Percentiles rank a stretch among this genome's conserved stretches.
phyloP scores from a whole-genome alignment of 2,329 filamentous ascomycete genomes.

The Aspergillus luchuensis region DNA sequence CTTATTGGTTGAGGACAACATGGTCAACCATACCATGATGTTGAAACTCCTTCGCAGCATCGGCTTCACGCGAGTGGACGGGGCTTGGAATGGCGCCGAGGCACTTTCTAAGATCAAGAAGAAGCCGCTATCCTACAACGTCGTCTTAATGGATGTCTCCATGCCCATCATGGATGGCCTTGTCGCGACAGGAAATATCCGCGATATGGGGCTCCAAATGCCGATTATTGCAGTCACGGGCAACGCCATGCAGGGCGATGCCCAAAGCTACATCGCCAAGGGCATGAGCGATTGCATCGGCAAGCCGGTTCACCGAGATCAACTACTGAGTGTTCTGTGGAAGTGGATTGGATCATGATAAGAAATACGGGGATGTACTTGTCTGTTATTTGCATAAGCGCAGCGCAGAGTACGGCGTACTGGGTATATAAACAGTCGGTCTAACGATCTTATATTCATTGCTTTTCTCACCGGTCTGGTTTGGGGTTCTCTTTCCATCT shows the following conservation, averaged over 20 bases:
- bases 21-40: conserved; percentile 47
- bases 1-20: conserved; percentile 47
- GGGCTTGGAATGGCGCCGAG: conserved; percentile 48
- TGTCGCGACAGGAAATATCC: conserved; percentile 47
- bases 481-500: too few relatives aligned
- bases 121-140: conserved; percentile 46
- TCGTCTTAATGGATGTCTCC: conserved; percentile 52
- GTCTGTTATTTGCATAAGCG: too few relatives aligned
- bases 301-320: conserved; percentile 56
- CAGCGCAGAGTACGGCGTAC: too few relatives aligned
- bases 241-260: conserved; percentile 59
- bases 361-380: too few relatives aligned
- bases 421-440: too few relatives aligned
- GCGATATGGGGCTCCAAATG: conserved; percentile 39
- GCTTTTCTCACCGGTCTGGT: too few relatives aligned
- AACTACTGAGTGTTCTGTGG: conserved; percentile 48
- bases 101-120: conserved; percentile 47
- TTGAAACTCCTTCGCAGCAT: conserved; percentile 41
- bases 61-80: conserved; percentile 46
- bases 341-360: conserved; percentile 35
- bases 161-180: conserved; percentile 53
- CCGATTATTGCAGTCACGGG: conserved; percentile 61
- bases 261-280: conserved; percentile 54
- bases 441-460: too few relatives aligned
- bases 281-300: conserved; percentile 61